Base-by-base conservation (phyloP, 1,139 yeast species). In the Sugiyamaella sp. region DNA sequence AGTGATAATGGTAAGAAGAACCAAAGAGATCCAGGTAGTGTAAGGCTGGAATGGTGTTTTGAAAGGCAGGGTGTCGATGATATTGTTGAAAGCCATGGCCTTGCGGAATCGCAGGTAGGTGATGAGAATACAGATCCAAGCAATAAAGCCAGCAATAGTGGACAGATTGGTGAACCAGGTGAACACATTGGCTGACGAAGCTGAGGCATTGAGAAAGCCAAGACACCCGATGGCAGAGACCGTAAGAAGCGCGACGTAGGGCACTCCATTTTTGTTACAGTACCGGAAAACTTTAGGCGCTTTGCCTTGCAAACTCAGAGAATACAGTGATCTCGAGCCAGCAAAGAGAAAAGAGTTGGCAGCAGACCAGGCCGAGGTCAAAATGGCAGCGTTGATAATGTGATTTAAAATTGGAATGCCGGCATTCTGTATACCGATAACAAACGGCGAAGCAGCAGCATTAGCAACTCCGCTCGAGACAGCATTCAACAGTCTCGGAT, bases 401-500 rank as follows among this genome's bases (percentile, higher is more conserved):
- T 84, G 81, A 46, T 86, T 83, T 37, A 84, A 70, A 38, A 81
- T 83, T 52, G 71, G 71, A 60, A 81, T 74, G 52, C 84, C 80
- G 46, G 80, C 82, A 58, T 74, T 70, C 49, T 74, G 74, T 55
- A 84, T 77, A 24, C 85, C 84, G 67, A 81, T 81, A 56, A 84
- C 89, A 66, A 80, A 84, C 25, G 89, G 89, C 22, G 89, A 83
- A 38, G 84, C 82, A 44, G 79, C 68, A 17, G 82, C 81, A 62
- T 75, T 80, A 6, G 73, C 77, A 50, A 78, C 72, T 6, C 79
- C 76, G 51, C 73, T 73, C 39, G 79, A 76, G 57, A 78, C 66
- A n/a, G 64, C 63, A 48, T 49, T 49, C 25, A 64, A 40, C 60
- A 84, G 73, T 46, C 72, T 63, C 27, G 70, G 65, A 57, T 81